Conservation (phyloP, 1,139 yeast genomes). For the Geotrichum fermentans region DNA sequence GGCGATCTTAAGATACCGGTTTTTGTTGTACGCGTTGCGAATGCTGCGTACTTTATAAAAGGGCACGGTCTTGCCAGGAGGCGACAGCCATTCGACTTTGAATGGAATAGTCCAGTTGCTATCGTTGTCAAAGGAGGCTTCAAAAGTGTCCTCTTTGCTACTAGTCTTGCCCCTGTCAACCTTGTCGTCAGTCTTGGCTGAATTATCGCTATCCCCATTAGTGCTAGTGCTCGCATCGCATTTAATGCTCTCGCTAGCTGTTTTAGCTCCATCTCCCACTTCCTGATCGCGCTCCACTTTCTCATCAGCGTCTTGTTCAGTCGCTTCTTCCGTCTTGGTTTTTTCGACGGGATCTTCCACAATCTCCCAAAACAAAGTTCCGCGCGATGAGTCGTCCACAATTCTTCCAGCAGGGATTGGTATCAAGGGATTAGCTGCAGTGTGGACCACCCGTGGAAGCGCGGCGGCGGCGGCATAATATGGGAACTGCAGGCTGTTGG, state of each 20-base stretch:
- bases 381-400: conserved; percentile 40
- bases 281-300: background rate
- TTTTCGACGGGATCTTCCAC: conserved; percentile 23
- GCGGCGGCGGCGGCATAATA: background rate
- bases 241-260: background rate
- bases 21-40: conserved; percentile 36
- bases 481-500: conserved; percentile 1
- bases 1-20: conserved; percentile 40
- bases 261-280: background rate
- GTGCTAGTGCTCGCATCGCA: too few species aligned
- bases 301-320: background rate
- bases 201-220: conserved; percentile 16
- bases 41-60: conserved; percentile 35
- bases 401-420: conserved; percentile 39
- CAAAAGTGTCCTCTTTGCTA: too few species aligned
- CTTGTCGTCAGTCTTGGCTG: too few species aligned
- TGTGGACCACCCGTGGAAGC: conserved; percentile 24
- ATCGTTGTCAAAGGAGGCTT: conserved; percentile 1
- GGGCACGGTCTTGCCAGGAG: conserved; percentile 30
- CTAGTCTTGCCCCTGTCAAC: too few species aligned
- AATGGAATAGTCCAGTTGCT: conserved; percentile 39
- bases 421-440: conserved; percentile 25
- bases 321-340: conserved; percentile 17
- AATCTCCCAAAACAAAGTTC: conserved; percentile 41
- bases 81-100: conserved; percentile 36